Conservation (phyloP, 306 rosid species). For the Vigna reflexopilosa region DNA sequence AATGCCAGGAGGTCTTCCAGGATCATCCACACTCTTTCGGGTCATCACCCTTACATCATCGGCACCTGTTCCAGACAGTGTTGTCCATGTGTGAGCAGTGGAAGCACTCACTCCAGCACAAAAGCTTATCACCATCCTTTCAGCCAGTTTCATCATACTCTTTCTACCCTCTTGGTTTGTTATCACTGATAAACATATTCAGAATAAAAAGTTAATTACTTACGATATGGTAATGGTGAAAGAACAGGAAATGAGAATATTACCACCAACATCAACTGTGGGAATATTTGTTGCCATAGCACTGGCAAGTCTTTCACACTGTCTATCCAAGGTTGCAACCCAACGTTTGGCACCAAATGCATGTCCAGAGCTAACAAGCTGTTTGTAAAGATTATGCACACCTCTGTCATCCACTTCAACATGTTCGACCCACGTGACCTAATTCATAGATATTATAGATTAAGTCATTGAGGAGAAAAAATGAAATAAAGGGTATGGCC, state of each 20-base stretch:
- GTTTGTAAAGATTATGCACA: conserved; percentile 88
- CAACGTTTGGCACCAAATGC: conserved; percentile 97
- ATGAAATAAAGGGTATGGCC: not conserved
- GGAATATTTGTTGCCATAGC: conserved; percentile 89
- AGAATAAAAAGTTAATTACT: not conserved
- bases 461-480: not conserved
- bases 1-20: conserved; percentile 94
- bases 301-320: conserved; percentile 94
- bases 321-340: conserved; percentile 91
- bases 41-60: conserved; percentile 98
- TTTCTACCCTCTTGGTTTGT: conserved; percentile 95
- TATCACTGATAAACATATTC: conserved; percentile 54
- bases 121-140: conserved; percentile 96
- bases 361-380: conserved; percentile 81
- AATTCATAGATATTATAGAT: not conserved
- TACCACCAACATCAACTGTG: conserved; percentile 89
- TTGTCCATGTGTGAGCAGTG: conserved; percentile 95
- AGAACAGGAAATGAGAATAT: not conserved
- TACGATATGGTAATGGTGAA: too few species aligned
- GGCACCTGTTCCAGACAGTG: conserved; percentile 87
- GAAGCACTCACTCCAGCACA: conserved; percentile 98
- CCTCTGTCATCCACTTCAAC: conserved; percentile 95
- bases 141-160: conserved; percentile 95
- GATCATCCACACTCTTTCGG: conserved; percentile 92
- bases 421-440: conserved; percentile 96